Evolutionary conservation across 225 moss, liverwort and hornwort species (phyloP), one percentile per base, ranked within the genome.

Genomic region (Lunularia cruciata): DNA sequence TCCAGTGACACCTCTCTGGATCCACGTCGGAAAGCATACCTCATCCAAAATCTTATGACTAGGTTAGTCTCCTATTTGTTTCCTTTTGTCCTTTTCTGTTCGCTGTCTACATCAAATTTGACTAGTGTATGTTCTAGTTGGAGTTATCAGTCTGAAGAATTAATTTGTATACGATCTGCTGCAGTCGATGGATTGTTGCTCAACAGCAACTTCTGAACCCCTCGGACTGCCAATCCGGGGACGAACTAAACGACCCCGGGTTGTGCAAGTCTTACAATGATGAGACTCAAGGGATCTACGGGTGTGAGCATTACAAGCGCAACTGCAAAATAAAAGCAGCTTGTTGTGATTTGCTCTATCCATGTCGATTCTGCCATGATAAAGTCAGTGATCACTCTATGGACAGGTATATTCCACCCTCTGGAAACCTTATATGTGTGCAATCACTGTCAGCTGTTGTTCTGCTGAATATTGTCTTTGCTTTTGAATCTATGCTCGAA

Each of bases 41-140:
- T 96, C 42, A 96, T 92, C 73, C 95, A 96, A 77, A 96, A 96
- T 73, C 90, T 96, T 25, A 96, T 96, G 95, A 96, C 95, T 47
- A 96, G 95, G 95, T 87, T 23, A 53, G 69, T 46, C 32, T 3
- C 38, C n/a, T 46, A 27, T 16, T 15, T 40, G 6, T 60, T 9
- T 4, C 40, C 12, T 0, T 64, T 3, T 40, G 20, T 36, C 3
- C 19, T n/a, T 14, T 32, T 27, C 3, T 30, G 9, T 53, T 57
- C 3, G 20, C 4, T 36, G n/a, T n/a, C n/a, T n/a, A n/a, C n/a
- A n/a, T n/a, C n/a, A n/a, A n/a, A n/a, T n/a, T n/a, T n/a, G n/a
- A n/a, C n/a, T n/a, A n/a, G n/a, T n/a, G n/a, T n/a, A n/a, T n/a
- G n/a, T n/a, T n/a, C n/a, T n/a, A n/a, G n/a, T n/a, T n/a, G n/a